Conservation (phyloP, 208 protist species). For the Sergeia podlipaevii region DNA sequence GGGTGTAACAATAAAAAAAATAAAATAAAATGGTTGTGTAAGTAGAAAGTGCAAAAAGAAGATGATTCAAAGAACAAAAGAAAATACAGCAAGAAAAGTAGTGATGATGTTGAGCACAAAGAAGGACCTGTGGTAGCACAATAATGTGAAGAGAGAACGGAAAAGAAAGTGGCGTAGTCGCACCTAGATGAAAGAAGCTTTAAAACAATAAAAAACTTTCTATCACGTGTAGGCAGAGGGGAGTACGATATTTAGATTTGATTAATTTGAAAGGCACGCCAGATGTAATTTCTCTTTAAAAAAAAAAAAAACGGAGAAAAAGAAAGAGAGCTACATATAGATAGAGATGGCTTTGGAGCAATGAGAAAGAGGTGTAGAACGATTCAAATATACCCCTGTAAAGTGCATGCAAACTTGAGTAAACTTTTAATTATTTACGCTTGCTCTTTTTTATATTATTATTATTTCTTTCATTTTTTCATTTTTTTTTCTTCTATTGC, state of each 20-base stretch:
- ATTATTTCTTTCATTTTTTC: background rate
- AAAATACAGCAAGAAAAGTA: background rate
- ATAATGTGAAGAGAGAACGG: background rate
- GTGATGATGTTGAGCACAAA: too few species aligned
- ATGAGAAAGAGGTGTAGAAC: slow-evolving; percentile 10
- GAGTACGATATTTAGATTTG: background rate
- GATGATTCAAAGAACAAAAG: background rate
- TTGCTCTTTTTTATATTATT: slow-evolving; percentile 2
- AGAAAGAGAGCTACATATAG: background rate
- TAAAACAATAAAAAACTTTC: background rate
- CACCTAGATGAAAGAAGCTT: background rate
- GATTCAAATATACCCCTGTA: slow-evolving; percentile 1
- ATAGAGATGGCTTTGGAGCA: background rate
- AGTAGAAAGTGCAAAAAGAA: background rate
- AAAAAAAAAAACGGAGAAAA: background rate
- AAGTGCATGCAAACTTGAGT: background rate
- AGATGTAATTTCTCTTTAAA: background rate
- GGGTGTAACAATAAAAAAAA: slow-evolving; percentile 2
- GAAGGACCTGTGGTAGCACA: too few species aligned
- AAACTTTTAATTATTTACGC: background rate
- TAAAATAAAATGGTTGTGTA: slow-evolving; percentile 1
- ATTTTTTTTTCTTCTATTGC: background rate
- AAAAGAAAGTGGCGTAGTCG: too few species aligned
- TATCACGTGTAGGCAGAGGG: background rate
- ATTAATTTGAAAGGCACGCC: background rate